Conservation (phyloP, 1,139 yeast species). For the Suhomyces bokatorum region DNA sequence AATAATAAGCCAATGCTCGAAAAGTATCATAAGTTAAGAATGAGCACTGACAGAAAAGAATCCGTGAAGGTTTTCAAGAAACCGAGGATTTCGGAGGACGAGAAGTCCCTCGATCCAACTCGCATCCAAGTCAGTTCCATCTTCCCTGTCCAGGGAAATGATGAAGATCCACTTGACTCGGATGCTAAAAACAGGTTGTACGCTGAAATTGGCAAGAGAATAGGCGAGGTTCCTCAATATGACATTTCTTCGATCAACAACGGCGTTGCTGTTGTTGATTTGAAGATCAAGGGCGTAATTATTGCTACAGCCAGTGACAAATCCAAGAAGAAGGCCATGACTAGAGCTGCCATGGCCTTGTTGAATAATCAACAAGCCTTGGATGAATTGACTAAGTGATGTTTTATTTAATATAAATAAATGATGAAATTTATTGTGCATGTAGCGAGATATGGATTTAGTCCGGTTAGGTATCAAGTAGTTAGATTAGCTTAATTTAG, state of each 20-base stretch:
- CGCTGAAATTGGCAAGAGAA: constrained; percentile 41
- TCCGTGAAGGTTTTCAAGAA: constrained; percentile 23
- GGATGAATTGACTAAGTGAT: constrained; percentile 17
- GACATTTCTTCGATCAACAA: constrained; percentile 30
- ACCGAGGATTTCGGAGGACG: constrained; percentile 8
- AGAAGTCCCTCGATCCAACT: constrained; percentile 3
- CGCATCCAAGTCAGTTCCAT: constrained; percentile 8
- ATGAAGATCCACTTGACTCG: constrained; percentile 28
- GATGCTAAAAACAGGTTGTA: constrained; percentile 47
- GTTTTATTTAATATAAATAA: background rate
- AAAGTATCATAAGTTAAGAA: constrained; percentile 60
- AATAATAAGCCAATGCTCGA: constrained; percentile 60
- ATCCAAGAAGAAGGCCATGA: constrained; percentile 47
- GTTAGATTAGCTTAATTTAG: too few relatives aligned
- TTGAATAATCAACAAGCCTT: constrained; percentile 35
- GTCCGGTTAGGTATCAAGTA: too few relatives aligned
- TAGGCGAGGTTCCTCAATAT: constrained; percentile 46
- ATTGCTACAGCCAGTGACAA: constrained; percentile 42
- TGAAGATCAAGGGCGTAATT: constrained; percentile 36
- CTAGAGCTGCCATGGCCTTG: constrained; percentile 50
- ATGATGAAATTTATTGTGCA: background rate
- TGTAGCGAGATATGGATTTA: background rate
- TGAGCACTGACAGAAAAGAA: constrained; percentile 59
- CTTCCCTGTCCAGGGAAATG: constrained; percentile 34
- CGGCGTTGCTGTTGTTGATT: constrained; percentile 35